Percentiles rank a stretch among this genome's conserved stretches.
Evolutionary conservation across 1,284 basidiomycete genomes (phyloP).

Genomic region (Ceratobasidium sp.): DNA sequence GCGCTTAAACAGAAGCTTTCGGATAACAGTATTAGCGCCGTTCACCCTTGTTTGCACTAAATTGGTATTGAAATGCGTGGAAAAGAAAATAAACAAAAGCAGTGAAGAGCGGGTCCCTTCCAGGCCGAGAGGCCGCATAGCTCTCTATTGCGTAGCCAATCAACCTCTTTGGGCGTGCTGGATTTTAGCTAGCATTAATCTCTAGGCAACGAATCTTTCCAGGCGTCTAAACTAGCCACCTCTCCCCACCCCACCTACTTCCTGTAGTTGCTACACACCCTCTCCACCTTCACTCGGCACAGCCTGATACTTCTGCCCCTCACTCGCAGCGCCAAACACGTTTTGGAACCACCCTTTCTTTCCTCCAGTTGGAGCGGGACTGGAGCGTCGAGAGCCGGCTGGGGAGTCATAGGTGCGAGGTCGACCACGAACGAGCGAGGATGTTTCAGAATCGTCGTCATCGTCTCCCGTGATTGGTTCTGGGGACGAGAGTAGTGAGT

Average conservation of each 20-base stretch:
- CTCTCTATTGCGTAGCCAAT: too few species aligned
- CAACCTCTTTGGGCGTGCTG: too few species aligned
- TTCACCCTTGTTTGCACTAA: too few species aligned
- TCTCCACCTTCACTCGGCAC: conserved; percentile 55
- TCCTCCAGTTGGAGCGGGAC: conserved; percentile 47
- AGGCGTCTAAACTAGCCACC: not conserved
- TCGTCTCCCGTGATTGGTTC: conserved; percentile 60
- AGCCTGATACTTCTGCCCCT: conserved; percentile 64
- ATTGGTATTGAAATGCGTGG: too few species aligned
- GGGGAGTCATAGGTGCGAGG: conserved; percentile 53
- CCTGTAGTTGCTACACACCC: conserved; percentile 32
- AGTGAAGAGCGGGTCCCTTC: too few species aligned
- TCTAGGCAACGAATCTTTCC: not conserved
- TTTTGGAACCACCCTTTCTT: conserved; percentile 65
- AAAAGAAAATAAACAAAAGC: too few species aligned
- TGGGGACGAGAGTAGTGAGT: conserved; percentile 57
- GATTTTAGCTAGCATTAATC: not conserved
- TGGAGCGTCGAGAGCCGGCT: conserved; percentile 57
- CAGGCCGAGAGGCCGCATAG: too few species aligned
- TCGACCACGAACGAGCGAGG: conserved; percentile 64
- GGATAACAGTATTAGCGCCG: too few species aligned
- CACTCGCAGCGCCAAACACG: conserved; percentile 64
- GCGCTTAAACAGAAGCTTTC: too few species aligned
- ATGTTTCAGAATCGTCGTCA: conserved; percentile 79
- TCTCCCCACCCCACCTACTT: not conserved